phyloP scores from a whole-genome alignment of 192 early-diverging fungal genomes.

The Coemansia asiatica region DNA sequence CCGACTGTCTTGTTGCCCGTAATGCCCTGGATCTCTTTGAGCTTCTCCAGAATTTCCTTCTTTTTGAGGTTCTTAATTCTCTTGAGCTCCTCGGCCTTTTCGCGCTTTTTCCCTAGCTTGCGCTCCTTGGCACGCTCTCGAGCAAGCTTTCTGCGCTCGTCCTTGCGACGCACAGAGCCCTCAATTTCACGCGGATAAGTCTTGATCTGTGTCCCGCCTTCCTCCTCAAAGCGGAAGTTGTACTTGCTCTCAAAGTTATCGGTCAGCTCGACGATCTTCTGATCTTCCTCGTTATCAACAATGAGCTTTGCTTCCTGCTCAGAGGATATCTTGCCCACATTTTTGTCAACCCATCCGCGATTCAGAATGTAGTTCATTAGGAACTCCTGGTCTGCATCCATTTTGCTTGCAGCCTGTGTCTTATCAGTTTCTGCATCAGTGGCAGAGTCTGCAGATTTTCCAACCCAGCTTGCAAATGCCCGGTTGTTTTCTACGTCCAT shows the following conservation, averaged over 20 bases:
- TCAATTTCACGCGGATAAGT: constrained; percentile 82
- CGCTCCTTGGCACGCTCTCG: constrained; percentile 70
- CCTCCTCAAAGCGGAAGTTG: constrained; percentile 95
- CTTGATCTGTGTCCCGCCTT: constrained; percentile 65
- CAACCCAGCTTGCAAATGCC: constrained; percentile 48
- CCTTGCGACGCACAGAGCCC: constrained; percentile 78
- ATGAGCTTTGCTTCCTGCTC: constrained; percentile 66
- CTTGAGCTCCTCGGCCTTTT: constrained; percentile 83
- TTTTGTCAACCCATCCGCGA: constrained; percentile 91
- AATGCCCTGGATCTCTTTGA: constrained; percentile 85
- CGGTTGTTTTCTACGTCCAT: constrained; percentile 15
- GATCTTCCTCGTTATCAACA: constrained; percentile 73
- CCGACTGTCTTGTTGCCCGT: constrained; percentile 70
- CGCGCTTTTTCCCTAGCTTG: constrained; percentile 69
- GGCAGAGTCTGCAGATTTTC: constrained; percentile 58
- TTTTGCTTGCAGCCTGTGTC: constrained; percentile 34
- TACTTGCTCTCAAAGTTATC: constrained; percentile 89
- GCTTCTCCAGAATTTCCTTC: constrained; percentile 76
- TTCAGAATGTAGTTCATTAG: constrained; percentile 92
- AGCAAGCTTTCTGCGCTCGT: constrained; percentile 74
- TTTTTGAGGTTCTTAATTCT: constrained; percentile 90
- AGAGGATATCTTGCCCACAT: constrained; percentile 58
- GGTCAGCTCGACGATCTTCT: constrained; percentile 73
- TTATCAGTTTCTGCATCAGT: not conserved
- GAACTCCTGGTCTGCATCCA: constrained; percentile 63